A percentile compares a stretch with the other conserved stretches of the same genome.
phyloP scores from a whole-genome alignment of 2,329 filamentous ascomycete species.

The Sordariomycetes sp. region DNA sequence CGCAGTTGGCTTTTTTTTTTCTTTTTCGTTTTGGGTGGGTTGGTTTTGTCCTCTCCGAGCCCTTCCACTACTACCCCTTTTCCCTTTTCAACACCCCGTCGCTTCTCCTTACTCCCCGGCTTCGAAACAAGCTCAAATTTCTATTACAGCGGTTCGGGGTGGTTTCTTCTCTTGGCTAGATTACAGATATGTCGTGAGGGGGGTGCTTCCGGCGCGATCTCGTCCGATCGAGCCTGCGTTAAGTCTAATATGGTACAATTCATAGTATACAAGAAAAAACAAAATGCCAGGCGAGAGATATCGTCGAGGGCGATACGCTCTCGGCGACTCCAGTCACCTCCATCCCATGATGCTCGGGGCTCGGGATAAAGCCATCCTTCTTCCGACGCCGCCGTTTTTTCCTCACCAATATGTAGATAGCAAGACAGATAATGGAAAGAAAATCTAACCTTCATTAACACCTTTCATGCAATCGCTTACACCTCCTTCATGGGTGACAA shows the following conservation, averaged over 20 bases:
- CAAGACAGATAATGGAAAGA: not conserved
- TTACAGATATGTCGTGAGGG: constrained; percentile 1
- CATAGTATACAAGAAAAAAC: constrained; percentile 2
- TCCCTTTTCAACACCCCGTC: not conserved
- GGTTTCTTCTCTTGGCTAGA: not conserved
- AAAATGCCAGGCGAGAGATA: not conserved
- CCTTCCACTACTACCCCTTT: not conserved
- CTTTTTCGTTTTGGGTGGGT: not conserved
- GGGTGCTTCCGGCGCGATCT: not conserved
- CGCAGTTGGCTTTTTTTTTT: not conserved
- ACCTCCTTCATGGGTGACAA: not conserved
- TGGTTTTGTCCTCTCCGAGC: not conserved
- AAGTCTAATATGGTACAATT: constrained; percentile 1
- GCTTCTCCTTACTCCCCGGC: not conserved
- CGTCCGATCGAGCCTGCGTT: not conserved
- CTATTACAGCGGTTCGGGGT: not conserved
- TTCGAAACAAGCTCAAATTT: not conserved
- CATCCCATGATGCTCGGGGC: not conserved
- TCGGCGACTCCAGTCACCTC: not conserved
- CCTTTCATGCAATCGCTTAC: not conserved
- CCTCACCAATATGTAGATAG: not conserved
- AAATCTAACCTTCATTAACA: constrained; percentile 2
- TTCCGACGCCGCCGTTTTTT: constrained; percentile 2
- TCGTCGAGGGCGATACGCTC: not conserved
- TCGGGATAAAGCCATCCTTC: not conserved